Evolutionary conservation across 805 yeast genomes (phyloP).

Genomic region (Ogataea naganishii): DNA sequence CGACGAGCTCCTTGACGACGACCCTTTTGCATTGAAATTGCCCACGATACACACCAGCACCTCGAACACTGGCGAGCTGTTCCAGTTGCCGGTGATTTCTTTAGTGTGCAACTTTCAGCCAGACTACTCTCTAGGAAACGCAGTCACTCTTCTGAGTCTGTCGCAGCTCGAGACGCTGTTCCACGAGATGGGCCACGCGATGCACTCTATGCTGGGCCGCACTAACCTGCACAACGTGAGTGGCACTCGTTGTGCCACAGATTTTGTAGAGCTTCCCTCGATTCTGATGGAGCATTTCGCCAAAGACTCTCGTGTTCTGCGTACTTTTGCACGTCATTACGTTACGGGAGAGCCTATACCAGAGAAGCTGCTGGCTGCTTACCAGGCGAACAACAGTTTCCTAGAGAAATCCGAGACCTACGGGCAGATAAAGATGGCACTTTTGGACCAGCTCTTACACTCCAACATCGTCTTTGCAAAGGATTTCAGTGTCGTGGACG

Average conservation of each 20-base stretch:
- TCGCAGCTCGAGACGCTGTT: constrained; percentile 88
- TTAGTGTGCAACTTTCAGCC: constrained; percentile 73
- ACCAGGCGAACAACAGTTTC: constrained; percentile 41
- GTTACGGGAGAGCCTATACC: constrained; percentile 58
- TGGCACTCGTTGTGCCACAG: constrained; percentile 93
- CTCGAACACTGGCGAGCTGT: constrained; percentile 36
- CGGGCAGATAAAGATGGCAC: constrained; percentile 85
- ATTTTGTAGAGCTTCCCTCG: constrained; percentile 93
- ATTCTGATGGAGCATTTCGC: constrained; percentile 95
- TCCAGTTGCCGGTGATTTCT: constrained; percentile 85
- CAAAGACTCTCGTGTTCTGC: constrained; percentile 66
- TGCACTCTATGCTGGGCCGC: constrained; percentile 94
- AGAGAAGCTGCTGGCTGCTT: constrained; percentile 34
- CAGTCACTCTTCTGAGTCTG: constrained; percentile 52
- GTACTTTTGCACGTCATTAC: constrained; percentile 64
- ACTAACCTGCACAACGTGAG: constrained; percentile 85
- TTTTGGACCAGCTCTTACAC: constrained; percentile 78
- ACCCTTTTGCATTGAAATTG: constrained; percentile 24
- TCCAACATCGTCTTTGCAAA: constrained; percentile 29
- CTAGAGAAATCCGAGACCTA: constrained; percentile 67
- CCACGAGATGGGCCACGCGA: constrained; percentile 99
- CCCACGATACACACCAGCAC: constrained; percentile 25
- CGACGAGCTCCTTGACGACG: constrained; percentile 35
- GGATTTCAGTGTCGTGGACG: constrained; percentile 45
- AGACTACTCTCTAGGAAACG: constrained; percentile 13